Evolutionary conservation across 305 asterid species (phyloP).

Genomic region (Solanum aculeatissimum): DNA sequence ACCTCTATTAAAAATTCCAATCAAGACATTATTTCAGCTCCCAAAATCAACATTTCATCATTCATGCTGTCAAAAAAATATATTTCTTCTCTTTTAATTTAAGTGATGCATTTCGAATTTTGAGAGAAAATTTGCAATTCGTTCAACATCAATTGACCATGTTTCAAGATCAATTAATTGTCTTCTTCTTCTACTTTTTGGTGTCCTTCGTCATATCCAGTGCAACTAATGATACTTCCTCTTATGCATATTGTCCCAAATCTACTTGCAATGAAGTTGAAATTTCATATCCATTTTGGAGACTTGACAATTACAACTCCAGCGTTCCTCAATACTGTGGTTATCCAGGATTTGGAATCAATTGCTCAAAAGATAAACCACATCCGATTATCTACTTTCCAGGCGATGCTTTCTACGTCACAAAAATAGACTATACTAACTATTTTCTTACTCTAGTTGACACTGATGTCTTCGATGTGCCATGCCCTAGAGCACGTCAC

Average conservation of each 20-base stretch:
- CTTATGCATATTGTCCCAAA: background rate
- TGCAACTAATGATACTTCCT: background rate
- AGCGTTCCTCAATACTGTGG: constrained; percentile 1
- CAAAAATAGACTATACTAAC: background rate
- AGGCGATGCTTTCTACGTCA: background rate
- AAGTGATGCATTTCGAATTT: background rate
- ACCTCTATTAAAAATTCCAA: background rate
- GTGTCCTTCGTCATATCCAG: background rate
- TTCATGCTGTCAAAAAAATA: background rate
- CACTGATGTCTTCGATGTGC: background rate
- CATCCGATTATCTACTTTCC: background rate
- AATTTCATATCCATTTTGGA: constrained; percentile 4
- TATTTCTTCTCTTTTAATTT: background rate
- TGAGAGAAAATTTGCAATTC: background rate
- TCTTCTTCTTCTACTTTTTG: background rate
- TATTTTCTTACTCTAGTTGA: background rate
- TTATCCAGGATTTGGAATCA: background rate
- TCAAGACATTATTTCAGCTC: background rate
- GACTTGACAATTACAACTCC: background rate
- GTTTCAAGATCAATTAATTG: background rate
- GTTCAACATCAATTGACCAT: background rate
- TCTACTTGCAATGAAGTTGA: background rate
- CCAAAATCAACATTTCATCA: background rate
- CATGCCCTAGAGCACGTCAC: background rate
- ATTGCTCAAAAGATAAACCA: background rate